Evolutionary conservation across 345 rosid species (phyloP), one percentile per base, ranked within the genome.

Genomic region (Eucalyptus marginata): DNA sequence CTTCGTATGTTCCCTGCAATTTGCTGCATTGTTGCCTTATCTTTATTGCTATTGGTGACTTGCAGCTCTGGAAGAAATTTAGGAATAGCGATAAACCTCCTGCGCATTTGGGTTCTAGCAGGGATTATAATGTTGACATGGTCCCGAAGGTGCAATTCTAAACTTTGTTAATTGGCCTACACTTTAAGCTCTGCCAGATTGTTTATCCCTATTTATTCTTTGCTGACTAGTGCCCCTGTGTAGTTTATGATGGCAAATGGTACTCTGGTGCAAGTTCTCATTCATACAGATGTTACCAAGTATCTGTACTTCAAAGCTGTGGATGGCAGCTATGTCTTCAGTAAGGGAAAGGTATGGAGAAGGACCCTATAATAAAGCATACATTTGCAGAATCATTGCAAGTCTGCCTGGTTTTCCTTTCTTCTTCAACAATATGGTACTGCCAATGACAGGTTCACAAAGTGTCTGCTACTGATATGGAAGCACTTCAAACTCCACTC

Each of bases 211-310:
- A 49, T 24, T 13, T 59, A 24, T 54, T 24, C 64, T 89, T 43
- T 90, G 71, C 64, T 49, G 51, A 13, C 87, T 87, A 84, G 66
- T 66, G 68, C 59, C 79, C 86, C 64, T 76, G 81, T 84, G 87
- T 90, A 98, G 99, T 98, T 98, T 89, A 98, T 98, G 94, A 98
- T 97, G 99, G 99, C 98, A 81, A 98, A 98, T 90, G 99, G 99
- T 22, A 93, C 95, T 93, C 99, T 98, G 92, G 99, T 97, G 40
- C 99, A 99, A 13, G 99, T 98, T 79, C 99, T 98, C 89, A 97
- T 98, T 88, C 99, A 95, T 88, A 98, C 99, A 1, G 95, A 96
- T 93, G 99, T 98, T 86, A 96, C 99, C 17, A 98, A 97, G 93
- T 98, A 98, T 92, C 91, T 98, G 66, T 95, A 91, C 93, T 98